Conservation (phyloP, 768 basidiomycete species). For the Amanita phalloides region DNA sequence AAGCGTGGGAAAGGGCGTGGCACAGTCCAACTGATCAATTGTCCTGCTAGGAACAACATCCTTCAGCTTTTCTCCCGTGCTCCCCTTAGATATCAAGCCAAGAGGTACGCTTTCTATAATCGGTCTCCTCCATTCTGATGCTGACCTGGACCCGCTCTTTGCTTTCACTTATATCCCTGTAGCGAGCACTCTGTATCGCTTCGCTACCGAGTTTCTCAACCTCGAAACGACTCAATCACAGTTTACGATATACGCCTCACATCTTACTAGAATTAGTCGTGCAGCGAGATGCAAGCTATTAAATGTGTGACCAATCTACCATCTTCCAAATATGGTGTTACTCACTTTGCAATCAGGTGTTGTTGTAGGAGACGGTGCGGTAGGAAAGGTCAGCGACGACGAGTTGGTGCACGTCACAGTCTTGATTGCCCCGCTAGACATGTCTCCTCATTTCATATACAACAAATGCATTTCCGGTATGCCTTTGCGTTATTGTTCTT, state of each 20-base stretch:
- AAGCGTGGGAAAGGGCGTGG: slow-evolving; percentile 4
- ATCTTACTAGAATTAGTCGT: neutral
- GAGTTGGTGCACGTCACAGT: slow-evolving; percentile 6
- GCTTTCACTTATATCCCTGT: neutral
- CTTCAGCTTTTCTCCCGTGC: neutral
- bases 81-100: slow-evolving; percentile 1
- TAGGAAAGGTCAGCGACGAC: slow-evolving; percentile 68
- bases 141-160: neutral
- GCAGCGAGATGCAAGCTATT: slow-evolving; percentile 72
- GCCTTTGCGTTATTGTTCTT: slow-evolving; percentile 18
- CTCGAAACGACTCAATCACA: slow-evolving; percentile 1
- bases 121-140: neutral
- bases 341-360: slow-evolving; percentile 52
- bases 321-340: slow-evolving; percentile 15
- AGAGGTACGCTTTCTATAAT: neutral
- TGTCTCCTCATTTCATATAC: slow-evolving; percentile 99
- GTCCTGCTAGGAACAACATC: neutral
- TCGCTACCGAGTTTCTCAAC: neutral
- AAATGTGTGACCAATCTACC: slow-evolving; percentile 50
- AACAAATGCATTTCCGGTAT: slow-evolving; percentile 92
- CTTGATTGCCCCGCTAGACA: slow-evolving; percentile 46
- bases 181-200: neutral
- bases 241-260: neutral
- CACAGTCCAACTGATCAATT: slow-evolving; percentile 1
- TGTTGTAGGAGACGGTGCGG: slow-evolving; percentile 97